These are phyloP conservation scores for Naganishia kalamii DNA, from an alignment of 768 basidiomycete genomes.

Conservation along the genomic window DNA sequence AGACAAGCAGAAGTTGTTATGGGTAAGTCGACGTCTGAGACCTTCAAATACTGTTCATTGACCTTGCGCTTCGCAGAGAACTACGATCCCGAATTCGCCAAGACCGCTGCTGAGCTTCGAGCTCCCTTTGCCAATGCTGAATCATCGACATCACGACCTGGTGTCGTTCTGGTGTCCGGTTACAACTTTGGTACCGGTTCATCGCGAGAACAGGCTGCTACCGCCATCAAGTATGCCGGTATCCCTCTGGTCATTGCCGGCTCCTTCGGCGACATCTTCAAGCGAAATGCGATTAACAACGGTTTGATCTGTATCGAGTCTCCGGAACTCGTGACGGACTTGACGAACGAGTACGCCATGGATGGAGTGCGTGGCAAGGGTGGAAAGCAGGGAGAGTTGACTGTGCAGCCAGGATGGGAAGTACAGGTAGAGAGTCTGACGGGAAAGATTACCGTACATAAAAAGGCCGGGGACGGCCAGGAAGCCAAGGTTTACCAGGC, in stretches of 20 bases:
- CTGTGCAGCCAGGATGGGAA: constrained; percentile 62
- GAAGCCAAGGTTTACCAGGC: constrained; percentile 59
- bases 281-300: constrained; percentile 98
- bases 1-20: constrained; percentile 93
- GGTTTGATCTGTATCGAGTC: constrained; percentile 90
- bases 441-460: constrained; percentile 61
- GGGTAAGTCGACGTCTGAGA: constrained; percentile 44
- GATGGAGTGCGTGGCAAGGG: constrained; percentile 71
- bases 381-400: constrained; percentile 72
- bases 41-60: background rate
- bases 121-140: constrained; percentile 28
- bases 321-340: constrained; percentile 76
- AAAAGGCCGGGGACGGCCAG: constrained; percentile 46
- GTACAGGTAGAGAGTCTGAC: constrained; percentile 63
- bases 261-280: constrained; percentile 98
- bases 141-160: constrained; percentile 50
- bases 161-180: constrained; percentile 78
- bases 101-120: constrained; percentile 54
- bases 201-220: constrained; percentile 96
- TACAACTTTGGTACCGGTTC: constrained; percentile 99
- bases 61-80: constrained; percentile 57
- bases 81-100: constrained; percentile 83
- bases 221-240: constrained; percentile 89
- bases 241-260: constrained; percentile 91
- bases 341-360: constrained; percentile 68